phyloP scores from a whole-genome alignment of 176 grass and related monocot species.

The Oryza officinalis region DNA sequence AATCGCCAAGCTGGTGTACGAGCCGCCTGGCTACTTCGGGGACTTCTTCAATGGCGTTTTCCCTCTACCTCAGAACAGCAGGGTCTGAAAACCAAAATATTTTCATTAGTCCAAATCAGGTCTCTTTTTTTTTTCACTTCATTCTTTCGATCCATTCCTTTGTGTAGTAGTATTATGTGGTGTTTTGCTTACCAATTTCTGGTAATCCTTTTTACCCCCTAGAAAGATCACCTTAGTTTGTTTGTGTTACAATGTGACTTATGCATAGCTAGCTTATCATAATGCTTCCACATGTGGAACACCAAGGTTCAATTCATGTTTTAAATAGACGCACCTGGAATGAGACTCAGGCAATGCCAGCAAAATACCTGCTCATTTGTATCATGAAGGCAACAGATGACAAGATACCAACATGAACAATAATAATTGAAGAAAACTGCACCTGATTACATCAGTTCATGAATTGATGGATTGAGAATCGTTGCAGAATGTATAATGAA shows the following conservation, averaged over 20 bases:
- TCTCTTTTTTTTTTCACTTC: not conserved
- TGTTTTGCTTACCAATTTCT: not conserved
- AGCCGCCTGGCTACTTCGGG: conserved; percentile 78
- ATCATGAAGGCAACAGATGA: not conserved
- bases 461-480: not conserved
- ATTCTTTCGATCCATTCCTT: not conserved
- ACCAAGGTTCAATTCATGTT: conserved; percentile 7
- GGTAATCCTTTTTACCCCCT: not conserved
- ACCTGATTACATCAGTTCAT: not conserved
- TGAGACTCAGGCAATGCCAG: not conserved
- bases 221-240: not conserved
- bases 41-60: conserved; percentile 93
- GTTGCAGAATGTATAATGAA: conserved; percentile 11
- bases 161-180: not conserved
- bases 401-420: conserved; percentile 11
- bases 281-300: conserved; percentile 25
- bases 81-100: conserved; percentile 41
- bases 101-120: conserved; percentile 22
- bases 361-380: not conserved
- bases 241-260: not conserved
- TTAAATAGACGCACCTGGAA: not conserved
- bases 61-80: conserved; percentile 63
- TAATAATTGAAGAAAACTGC: conserved; percentile 9
- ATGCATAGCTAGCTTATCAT: conserved; percentile 30
- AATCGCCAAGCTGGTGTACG: conserved; percentile 83